Percentiles rank a stretch among this genome's conserved stretches.
phyloP scores from a whole-genome alignment of 306 rosid genomes.

The Citrullus colocynthis region DNA sequence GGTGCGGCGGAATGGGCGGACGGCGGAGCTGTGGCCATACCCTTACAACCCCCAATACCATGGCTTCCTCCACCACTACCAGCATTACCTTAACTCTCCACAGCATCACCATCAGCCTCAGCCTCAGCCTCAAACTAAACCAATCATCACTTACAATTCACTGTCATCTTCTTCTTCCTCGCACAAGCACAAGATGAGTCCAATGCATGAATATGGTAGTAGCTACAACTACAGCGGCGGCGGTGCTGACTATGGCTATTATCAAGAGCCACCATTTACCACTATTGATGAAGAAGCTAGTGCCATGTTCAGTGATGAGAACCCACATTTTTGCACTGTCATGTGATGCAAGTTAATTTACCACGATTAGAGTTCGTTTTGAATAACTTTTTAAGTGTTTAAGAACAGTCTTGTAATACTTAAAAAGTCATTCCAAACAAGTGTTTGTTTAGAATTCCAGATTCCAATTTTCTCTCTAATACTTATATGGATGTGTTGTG shows the following conservation, averaged over 20 bases:
- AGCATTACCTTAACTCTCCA: background rate
- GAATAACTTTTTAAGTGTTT: no score
- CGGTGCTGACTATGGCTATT: slow-evolving; percentile 25
- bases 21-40: slow-evolving; percentile 68
- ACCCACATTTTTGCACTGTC: slow-evolving; percentile 57
- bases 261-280: slow-evolving; percentile 28
- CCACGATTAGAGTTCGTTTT: no score
- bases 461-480: background rate
- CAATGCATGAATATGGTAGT: background rate
- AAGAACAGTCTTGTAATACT: no score
- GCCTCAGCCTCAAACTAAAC: background rate
- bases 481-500: background rate
- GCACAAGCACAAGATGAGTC: slow-evolving; percentile 13
- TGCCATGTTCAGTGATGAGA: slow-evolving; percentile 55
- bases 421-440: no score
- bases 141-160: slow-evolving; percentile 7
- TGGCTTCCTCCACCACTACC: slow-evolving; percentile 14
- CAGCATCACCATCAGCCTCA: background rate
- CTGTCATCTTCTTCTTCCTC: slow-evolving; percentile 15
- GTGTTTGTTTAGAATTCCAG: no score
- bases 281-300: slow-evolving; percentile 20
- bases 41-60: slow-evolving; percentile 43
- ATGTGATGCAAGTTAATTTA: slow-evolving; percentile 21
- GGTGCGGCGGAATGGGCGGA: slow-evolving; percentile 45
- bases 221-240: slow-evolving; percentile 18